These are phyloP conservation scores for Suillus occidentalis DNA, from an alignment of 768 basidiomycete species.

Conservation along the genomic window DNA sequence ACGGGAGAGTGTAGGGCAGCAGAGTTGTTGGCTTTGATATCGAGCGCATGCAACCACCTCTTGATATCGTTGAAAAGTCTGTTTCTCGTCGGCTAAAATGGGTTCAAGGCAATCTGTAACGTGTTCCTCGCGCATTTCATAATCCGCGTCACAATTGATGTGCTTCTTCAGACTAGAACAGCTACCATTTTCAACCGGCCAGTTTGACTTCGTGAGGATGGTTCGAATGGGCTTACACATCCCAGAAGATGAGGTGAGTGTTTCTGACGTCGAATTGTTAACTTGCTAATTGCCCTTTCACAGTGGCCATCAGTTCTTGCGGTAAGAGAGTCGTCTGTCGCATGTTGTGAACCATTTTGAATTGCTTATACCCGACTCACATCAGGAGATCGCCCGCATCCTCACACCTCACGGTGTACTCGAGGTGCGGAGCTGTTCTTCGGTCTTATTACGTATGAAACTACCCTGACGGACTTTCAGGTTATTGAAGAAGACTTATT, in stretches of 20 bases:
- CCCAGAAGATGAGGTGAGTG: conserved; percentile 68
- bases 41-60: conserved; percentile 51
- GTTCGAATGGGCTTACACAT: conserved; percentile 64
- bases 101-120: conserved; percentile 69
- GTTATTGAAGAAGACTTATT: conserved; percentile 73
- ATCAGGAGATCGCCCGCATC: conserved; percentile 66
- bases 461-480: conserved; percentile 34
- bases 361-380: conserved; percentile 7
- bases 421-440: conserved; percentile 47
- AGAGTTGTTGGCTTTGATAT: conserved; percentile 63
- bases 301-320: conserved; percentile 69
- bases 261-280: conserved; percentile 2
- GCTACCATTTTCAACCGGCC: conserved; percentile 54
- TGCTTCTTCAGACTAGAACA: conserved; percentile 51
- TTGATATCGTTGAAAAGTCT: conserved; percentile 35
- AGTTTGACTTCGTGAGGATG: conserved; percentile 69
- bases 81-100: conserved; percentile 56
- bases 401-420: conserved; percentile 60
- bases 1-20: conserved; percentile 40
- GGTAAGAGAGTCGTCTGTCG: conserved; percentile 37
- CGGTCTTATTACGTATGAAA: conserved; percentile 5
- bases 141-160: conserved; percentile 12
- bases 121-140: conserved; percentile 8
- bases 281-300: conserved; percentile 18
- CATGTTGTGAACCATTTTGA: conserved; percentile 17